Evolutionary conservation across 2,329 filamentous ascomycete species (phyloP), one percentile per base, ranked within the genome.

Genomic region (Microdochium bolleyi): DNA sequence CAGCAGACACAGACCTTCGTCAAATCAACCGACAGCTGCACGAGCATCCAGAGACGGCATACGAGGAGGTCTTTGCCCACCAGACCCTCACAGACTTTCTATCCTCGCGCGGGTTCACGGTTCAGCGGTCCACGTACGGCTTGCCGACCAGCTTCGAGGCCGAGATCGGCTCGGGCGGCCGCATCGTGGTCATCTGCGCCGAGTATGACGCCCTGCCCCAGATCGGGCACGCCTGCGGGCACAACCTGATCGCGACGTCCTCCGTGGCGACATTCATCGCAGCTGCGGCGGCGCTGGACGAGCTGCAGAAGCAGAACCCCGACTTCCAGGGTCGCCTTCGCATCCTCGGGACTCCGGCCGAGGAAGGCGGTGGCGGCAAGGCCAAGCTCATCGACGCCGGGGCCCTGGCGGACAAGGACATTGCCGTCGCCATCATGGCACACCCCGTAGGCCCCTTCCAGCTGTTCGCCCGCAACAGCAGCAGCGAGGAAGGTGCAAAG

Each of bases 31-130:
- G 22, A 51, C 3, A 25, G 11, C 9, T 75, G 51, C 70, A 68
- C 59, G 65, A 67, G n/a, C 68, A 73, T 51, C 72, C 72, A 2
- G 72, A 75, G 54, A 59, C 71, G 2, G 67, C 63, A 13, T 74
- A 66, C 54, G 53, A 71, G 44, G 72, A 75, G 55, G 63, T 67
- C 57, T 64, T 61, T 19, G 72, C 73, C 21, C 70, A 73, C 53
- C 65, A 73, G 32, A 65, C 62, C 21, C 69, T 74, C 46, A 66
- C 63, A 37, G 56, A 61, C 41, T 65, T 73, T 37, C 60, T 73
- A 7, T 63, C 67, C 48, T 51, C 53, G 1, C 61, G 67, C n/a
- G 71, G 69, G 0, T 71, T 69, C 55, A 55, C 54, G 1, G 70
- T 74, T n/a, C 71, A 62, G 3, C 64, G 64, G 3, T 67, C 72